These are phyloP conservation scores for Lasiodiplodia sp. DNA, from an alignment of 2,329 filamentous ascomycete species.

Conservation along the genomic window DNA sequence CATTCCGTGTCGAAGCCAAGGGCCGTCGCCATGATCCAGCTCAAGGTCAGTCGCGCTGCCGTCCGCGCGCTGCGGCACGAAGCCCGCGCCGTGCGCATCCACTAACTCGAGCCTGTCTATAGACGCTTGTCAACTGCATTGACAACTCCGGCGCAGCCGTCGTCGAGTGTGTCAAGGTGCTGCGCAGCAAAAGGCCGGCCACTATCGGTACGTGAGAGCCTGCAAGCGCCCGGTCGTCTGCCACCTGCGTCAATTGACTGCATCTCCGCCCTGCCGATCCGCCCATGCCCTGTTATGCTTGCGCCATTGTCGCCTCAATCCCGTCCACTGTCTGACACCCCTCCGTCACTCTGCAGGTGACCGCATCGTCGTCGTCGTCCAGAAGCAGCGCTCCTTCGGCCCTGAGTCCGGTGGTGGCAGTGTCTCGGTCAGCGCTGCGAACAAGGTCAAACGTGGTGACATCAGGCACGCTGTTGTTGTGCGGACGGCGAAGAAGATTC, in stretches of 20 bases:
- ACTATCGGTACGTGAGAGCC: conserved; percentile 74
- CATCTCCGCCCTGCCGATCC: not conserved
- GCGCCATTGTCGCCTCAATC: not conserved
- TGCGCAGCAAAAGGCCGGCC: conserved; percentile 88
- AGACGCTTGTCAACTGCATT: conserved; percentile 99
- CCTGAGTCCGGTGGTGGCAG: conserved; percentile 75
- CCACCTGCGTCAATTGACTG: conserved; percentile 19
- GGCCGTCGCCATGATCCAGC: conserved; percentile 75
- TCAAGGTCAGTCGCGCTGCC: conserved; percentile 45
- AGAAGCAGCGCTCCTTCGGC: conserved; percentile 86
- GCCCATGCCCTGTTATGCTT: not conserved
- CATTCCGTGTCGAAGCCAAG: conserved; percentile 16
- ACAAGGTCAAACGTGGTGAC: conserved; percentile 96
- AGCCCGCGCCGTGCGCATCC: conserved; percentile 1
- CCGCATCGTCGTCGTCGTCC: conserved; percentile 95
- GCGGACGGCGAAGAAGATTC: conserved; percentile 85
- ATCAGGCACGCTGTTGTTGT: conserved; percentile 96
- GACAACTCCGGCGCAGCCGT: conserved; percentile 98
- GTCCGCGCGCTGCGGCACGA: not conserved
- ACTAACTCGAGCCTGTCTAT: conserved; percentile 22
- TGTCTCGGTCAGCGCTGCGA: conserved; percentile 75
- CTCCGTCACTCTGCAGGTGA: conserved; percentile 69
- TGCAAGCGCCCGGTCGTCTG: not conserved
- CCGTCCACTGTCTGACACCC: not conserved
- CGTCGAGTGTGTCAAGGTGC: conserved; percentile 92